Percentiles rank a stretch among this genome's conserved stretches.
phyloP scores from a whole-genome alignment of 345 rosid species.

The Citrus maxima region DNA sequence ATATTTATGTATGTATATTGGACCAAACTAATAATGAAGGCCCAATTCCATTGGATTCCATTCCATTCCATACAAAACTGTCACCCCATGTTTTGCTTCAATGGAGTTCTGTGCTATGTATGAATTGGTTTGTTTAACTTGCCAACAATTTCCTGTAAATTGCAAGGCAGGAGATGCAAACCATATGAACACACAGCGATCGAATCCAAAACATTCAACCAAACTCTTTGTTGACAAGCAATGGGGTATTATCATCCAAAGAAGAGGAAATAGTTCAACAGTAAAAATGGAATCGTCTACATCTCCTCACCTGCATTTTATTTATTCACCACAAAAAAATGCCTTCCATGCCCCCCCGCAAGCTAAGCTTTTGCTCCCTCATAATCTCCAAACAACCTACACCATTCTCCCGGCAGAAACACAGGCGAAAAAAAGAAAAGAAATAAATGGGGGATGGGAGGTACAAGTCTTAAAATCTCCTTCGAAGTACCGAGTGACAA shows the following conservation, averaged over 20 bases:
- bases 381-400: slow-evolving; percentile 24
- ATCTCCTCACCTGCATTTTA: slow-evolving; percentile 39
- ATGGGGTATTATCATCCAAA: background rate
- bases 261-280: background rate
- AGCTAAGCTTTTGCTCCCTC: slow-evolving; percentile 4
- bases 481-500: slow-evolving; percentile 14
- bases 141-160: background rate
- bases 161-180: background rate
- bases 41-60: background rate
- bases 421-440: slow-evolving; percentile 32
- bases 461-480: slow-evolving; percentile 29
- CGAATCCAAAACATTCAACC: background rate
- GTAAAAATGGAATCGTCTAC: slow-evolving; percentile 14
- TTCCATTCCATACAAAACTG: background rate
- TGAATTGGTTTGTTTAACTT: background rate
- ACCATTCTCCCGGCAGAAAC: slow-evolving; percentile 19
- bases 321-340: slow-evolving; percentile 38
- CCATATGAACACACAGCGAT: background rate
- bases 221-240: background rate
- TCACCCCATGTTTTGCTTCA: background rate
- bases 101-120: too few relatives aligned
- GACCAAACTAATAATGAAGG: background rate
- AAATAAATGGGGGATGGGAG: slow-evolving; percentile 24
- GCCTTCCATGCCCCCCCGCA: slow-evolving; percentile 26
- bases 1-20: background rate